Evolutionary conservation across 2,329 filamentous ascomycete genomes (phyloP).

Genomic region (Aspergillus calidoustus): DNA sequence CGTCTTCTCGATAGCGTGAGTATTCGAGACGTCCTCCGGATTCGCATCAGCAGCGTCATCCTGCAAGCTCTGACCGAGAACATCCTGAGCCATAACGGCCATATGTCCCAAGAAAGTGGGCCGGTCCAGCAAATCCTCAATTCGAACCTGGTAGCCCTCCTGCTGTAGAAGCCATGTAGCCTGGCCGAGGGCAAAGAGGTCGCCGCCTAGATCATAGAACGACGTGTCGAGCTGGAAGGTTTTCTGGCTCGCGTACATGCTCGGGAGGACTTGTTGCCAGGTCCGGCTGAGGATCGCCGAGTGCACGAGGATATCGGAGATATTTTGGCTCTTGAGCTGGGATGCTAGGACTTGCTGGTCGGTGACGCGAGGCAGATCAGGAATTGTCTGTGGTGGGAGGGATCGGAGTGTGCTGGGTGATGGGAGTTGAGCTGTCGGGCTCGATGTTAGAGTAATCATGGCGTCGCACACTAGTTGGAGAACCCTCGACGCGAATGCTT

Average conservation of each 20-base stretch:
- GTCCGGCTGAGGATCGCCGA: constrained; percentile 44
- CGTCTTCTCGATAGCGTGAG: not conserved
- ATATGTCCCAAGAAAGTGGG: constrained; percentile 48
- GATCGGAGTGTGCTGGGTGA: constrained; percentile 38
- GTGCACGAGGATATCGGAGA: constrained; percentile 44
- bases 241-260: constrained; percentile 23
- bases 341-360: constrained; percentile 34
- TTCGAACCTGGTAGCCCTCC: constrained; percentile 43
- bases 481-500: constrained; percentile 38
- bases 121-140: constrained; percentile 47
- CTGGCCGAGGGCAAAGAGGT: constrained; percentile 47
- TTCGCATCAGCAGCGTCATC: not conserved
- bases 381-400: constrained; percentile 34
- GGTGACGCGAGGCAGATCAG: constrained; percentile 32
- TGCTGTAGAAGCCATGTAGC: constrained; percentile 46
- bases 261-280: constrained; percentile 46
- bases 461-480: constrained; percentile 48
- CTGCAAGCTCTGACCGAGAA: not conserved
- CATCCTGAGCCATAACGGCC: constrained; percentile 34
- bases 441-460: constrained; percentile 39
- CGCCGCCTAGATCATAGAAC: constrained; percentile 48
- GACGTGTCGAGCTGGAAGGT: constrained; percentile 45
- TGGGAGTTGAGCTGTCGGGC: constrained; percentile 39
- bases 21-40: not conserved
- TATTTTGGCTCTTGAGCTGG: constrained; percentile 41